These are phyloP conservation scores for Ustilago trichophora DNA, from an alignment of 1,284 basidiomycete species.

Conservation along the genomic window DNA sequence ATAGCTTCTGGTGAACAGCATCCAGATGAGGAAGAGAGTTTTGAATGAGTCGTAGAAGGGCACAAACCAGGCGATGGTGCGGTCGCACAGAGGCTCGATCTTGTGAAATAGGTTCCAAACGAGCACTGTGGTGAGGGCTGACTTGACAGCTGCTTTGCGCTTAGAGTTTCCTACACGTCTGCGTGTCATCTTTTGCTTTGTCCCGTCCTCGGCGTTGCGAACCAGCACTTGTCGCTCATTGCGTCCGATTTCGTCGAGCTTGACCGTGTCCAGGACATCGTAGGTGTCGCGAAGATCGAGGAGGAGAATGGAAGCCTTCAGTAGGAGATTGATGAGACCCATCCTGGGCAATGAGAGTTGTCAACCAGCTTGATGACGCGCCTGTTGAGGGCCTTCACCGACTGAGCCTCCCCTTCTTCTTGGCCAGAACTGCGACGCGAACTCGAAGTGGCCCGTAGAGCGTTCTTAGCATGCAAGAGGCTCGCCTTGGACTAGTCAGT, in stretches of 20 bases:
- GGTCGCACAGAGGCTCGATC: slow-evolving; percentile 39
- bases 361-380: no score
- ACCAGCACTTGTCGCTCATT: slow-evolving; percentile 31
- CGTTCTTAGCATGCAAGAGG: no score
- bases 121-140: slow-evolving; percentile 37
- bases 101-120: slow-evolving; percentile 44
- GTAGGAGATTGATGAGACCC: slow-evolving; percentile 35
- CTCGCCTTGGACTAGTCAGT: no score
- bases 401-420: no score
- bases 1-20: slow-evolving; percentile 44
- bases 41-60: slow-evolving; percentile 51
- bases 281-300: slow-evolving; percentile 40
- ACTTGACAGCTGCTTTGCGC: slow-evolving; percentile 27
- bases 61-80: slow-evolving; percentile 42
- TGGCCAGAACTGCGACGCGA: no score
- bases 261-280: slow-evolving; percentile 23
- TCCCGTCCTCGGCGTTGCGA: slow-evolving; percentile 24
- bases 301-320: slow-evolving; percentile 31
- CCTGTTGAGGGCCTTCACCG: no score
- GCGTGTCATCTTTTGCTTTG: slow-evolving; percentile 21
- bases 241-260: slow-evolving; percentile 28
- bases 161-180: slow-evolving; percentile 28
- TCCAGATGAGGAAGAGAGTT: slow-evolving; percentile 47
- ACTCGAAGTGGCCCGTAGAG: no score
- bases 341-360: slow-evolving; percentile 4